Conservation (phyloP, 2,329 filamentous ascomycete species). For the Aureobasidium sp. region DNA sequence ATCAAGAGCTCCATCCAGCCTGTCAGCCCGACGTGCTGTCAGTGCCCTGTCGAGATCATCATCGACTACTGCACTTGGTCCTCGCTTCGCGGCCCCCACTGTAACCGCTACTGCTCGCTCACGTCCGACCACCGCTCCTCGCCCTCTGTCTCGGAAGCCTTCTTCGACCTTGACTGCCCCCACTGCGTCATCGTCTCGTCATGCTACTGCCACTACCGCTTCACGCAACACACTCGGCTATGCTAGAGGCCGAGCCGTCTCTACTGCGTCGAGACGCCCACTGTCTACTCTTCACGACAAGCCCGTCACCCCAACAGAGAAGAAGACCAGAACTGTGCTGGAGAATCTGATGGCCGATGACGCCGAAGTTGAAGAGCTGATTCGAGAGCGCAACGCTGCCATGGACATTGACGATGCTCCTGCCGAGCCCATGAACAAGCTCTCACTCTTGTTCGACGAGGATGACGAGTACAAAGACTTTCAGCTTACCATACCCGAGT, state of each 20-base stretch:
- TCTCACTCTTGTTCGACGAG: slow-evolving; percentile 20
- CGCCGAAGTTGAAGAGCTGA: slow-evolving; percentile 21
- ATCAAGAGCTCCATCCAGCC: slow-evolving; percentile 38
- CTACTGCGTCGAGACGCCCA: slow-evolving; percentile 31
- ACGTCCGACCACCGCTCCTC: slow-evolving; percentile 25
- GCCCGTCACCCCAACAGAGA: slow-evolving; percentile 17
- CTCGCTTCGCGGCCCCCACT: slow-evolving; percentile 33
- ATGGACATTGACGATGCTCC: not conserved
- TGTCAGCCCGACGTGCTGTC: slow-evolving; percentile 47
- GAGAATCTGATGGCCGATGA: slow-evolving; percentile 12
- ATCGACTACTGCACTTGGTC: slow-evolving; percentile 11
- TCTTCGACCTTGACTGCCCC: slow-evolving; percentile 29
- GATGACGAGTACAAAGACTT: slow-evolving; percentile 21
- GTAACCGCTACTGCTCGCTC: slow-evolving; percentile 34
- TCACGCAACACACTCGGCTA: slow-evolving; percentile 83
- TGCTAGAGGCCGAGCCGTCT: slow-evolving; percentile 61
- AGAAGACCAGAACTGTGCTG: slow-evolving; percentile 5
- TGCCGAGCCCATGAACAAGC: not conserved
- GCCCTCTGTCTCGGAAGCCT: slow-evolving; percentile 36
- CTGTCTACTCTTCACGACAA: slow-evolving; percentile 18
- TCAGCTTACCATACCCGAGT: slow-evolving; percentile 16
- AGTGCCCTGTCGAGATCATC: slow-evolving; percentile 35
- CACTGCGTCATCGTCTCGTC: slow-evolving; percentile 32
- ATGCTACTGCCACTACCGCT: slow-evolving; percentile 55
- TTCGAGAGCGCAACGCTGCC: slow-evolving; percentile 14